phyloP scores from a whole-genome alignment of 2,329 filamentous ascomycete genomes.

The Xylaria sp. region DNA sequence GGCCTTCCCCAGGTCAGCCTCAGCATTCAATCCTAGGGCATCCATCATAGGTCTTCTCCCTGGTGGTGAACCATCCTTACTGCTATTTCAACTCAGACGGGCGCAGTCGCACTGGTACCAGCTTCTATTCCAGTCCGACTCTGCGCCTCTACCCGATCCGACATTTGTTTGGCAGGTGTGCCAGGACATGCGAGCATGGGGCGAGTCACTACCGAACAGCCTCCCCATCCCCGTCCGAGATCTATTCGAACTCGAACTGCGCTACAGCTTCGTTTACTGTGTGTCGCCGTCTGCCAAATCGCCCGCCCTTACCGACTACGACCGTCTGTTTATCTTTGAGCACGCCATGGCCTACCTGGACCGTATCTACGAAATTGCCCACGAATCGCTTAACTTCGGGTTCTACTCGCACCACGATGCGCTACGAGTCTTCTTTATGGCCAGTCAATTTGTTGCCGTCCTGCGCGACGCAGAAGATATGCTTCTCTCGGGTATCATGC shows the following conservation, averaged over 20 bases:
- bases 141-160: slow-evolving; percentile 61
- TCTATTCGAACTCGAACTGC: slow-evolving; percentile 79
- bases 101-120: slow-evolving; percentile 89
- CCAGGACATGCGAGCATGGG: slow-evolving; percentile 74
- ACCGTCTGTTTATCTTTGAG: slow-evolving; percentile 77
- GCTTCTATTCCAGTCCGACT: slow-evolving; percentile 73
- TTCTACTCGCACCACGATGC: slow-evolving; percentile 86
- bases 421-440: slow-evolving; percentile 73
- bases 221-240: slow-evolving; percentile 62
- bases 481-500: slow-evolving; percentile 46
- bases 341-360: slow-evolving; percentile 78
- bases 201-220: slow-evolving; percentile 63
- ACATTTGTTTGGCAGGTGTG: slow-evolving; percentile 74
- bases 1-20: slow-evolving; percentile 58
- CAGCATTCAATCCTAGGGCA: slow-evolving; percentile 38
- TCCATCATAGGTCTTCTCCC: slow-evolving; percentile 41
- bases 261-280: slow-evolving; percentile 88
- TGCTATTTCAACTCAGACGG: slow-evolving; percentile 77
- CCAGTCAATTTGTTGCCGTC: slow-evolving; percentile 57
- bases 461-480: slow-evolving; percentile 53
- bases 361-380: slow-evolving; percentile 63
- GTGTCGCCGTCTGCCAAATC: slow-evolving; percentile 73
- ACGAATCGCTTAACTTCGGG: slow-evolving; percentile 52
- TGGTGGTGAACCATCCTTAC: slow-evolving; percentile 64
- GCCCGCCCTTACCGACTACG: slow-evolving; percentile 68